Base-by-base conservation (phyloP, 768 basidiomycete genomes). In the Rubroboletus satanas region DNA sequence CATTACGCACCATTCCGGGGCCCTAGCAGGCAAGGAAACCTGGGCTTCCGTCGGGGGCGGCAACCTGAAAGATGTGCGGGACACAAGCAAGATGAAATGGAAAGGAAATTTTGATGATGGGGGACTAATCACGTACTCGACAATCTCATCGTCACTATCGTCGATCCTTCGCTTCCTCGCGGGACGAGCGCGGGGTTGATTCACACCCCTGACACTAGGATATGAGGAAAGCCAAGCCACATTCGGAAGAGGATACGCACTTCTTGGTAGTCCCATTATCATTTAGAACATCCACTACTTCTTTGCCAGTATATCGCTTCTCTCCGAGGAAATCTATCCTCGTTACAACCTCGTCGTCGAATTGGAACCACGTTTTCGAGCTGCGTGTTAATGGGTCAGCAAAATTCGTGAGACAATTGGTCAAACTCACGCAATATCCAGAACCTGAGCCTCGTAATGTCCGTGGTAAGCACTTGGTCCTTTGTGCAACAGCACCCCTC, bases 391-490 rank as follows among this genome's bases (percentile, higher is more conserved):
- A 18, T n/a, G 28, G 17, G 46, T 60, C 23, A 61, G 52, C 17
- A 29, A 5, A 43, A 45, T 45, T 38, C 42, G 23, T 29, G 26
- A 35, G 29, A 42, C 9, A 18, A 17, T 38, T 15, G 21, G 31
- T 14, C 18, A 28, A 44, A 74, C 83, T 52, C 63, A 93, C 90
- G 73, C 71, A 21, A 73, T 72, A 66, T 93, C 90, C 62, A 84
- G 83, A 18, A 92, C 88, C 64, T 92, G 88, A 14, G 88, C 90
- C 68, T 90, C 88, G 65, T 94, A 93, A 67, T 93, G 90, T 5
- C 91, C 91, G 60, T 89, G 86, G 73, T 97, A 90, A 32, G 95
- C 96, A 68, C 90, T 94, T n/a, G 81, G 63, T 5, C 96, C 96
- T 65, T 91, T 92, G 73, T 98, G 96, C 54, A 93, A 70, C 11